Evolutionary conservation across 2,329 filamentous ascomycete genomes (phyloP), one percentile per base, ranked within the genome.

Genomic region (Hypoxylon sp.): DNA sequence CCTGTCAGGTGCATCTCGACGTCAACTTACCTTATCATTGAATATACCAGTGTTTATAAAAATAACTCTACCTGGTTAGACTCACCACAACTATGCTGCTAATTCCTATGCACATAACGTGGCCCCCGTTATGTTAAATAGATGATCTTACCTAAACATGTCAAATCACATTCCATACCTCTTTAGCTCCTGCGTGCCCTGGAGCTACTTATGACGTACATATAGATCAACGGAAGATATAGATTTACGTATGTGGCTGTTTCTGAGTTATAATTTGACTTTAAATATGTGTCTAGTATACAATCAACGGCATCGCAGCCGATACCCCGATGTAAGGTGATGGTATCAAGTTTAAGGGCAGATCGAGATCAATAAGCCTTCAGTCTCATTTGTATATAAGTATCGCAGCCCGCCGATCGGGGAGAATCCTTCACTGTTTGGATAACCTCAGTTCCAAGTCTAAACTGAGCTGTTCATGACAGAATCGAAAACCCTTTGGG

Each of bases 181-280:
- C 17, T 21, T 23, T 25, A 13, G 14, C n/a, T 21, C 17, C 19
- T 60, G 2, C 30, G 17, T 9, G 17, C 34, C 41, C 5, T 11
- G 21, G 25, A n/a, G 7, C 23, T 45, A 38, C 11, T 9, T 43
- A 55, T 62, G 50, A 62, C 43, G n/a, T 41, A 21, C 30, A 48
- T 25, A 21, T 9, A 25, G 10, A 25, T 49, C 11, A 21, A 19
- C n/a, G 5, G 2, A 36, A 13, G 41, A 21, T 5, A n/a, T 23
- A 30, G 13, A 17, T 23, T 58, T 63, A 52, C 60, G 60, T 63
- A 57, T 52, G 60, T 63, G 60, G 60, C 38, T 63, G 36, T 9
- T 45, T 17, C 25, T 3, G 4, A 34, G 23, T 17, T 21, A 9
- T 41, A 4, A 21, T 32, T 51, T 48, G 48, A 32, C 28, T 48